phyloP scores from a whole-genome alignment of 2,329 filamentous ascomycete genomes.

The Aspergillus niger region DNA sequence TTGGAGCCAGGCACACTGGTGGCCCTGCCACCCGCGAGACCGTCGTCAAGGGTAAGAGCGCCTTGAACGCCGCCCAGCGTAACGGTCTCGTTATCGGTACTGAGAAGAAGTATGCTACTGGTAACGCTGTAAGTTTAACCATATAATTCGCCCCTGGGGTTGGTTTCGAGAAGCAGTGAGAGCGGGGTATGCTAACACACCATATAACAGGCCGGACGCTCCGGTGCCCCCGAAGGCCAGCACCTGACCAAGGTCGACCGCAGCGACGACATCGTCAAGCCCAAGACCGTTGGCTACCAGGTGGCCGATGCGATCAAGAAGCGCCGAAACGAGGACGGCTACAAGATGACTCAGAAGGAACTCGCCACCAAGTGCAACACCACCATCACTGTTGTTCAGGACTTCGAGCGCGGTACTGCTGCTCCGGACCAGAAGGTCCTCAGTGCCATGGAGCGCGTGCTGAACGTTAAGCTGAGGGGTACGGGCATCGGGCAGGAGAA shows the following conservation, averaged over 20 bases:
- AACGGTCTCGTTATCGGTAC: slow-evolving; percentile 74
- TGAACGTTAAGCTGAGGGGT: slow-evolving; percentile 86
- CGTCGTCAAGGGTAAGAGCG: slow-evolving; percentile 79
- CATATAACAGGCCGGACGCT: slow-evolving; percentile 42
- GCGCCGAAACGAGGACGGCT: slow-evolving; percentile 76
- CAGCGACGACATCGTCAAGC: slow-evolving; percentile 95
- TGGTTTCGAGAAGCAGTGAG: too few relatives aligned
- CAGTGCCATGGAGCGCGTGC: slow-evolving; percentile 73
- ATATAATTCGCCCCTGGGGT: neutral
- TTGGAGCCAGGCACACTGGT: slow-evolving; percentile 79
- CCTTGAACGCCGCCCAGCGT: slow-evolving; percentile 87
- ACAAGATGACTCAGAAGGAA: slow-evolving; percentile 94
- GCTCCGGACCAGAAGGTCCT: slow-evolving; percentile 83
- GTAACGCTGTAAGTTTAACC: slow-evolving; percentile 70
- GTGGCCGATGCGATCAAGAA: slow-evolving; percentile 83
- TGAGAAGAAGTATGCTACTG: slow-evolving; percentile 85
- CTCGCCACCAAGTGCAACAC: slow-evolving; percentile 87
- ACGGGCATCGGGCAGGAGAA: slow-evolving; percentile 81
- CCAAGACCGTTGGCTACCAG: slow-evolving; percentile 79
- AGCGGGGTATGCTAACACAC: neutral
- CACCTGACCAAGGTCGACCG: slow-evolving; percentile 97
- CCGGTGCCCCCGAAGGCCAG: slow-evolving; percentile 73
- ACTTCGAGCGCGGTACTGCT: slow-evolving; percentile 80
- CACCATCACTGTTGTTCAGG: slow-evolving; percentile 74
- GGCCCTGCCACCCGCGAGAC: slow-evolving; percentile 73